Base-by-base conservation (phyloP, 768 basidiomycete genomes). In the Polyporus arcularius region DNA sequence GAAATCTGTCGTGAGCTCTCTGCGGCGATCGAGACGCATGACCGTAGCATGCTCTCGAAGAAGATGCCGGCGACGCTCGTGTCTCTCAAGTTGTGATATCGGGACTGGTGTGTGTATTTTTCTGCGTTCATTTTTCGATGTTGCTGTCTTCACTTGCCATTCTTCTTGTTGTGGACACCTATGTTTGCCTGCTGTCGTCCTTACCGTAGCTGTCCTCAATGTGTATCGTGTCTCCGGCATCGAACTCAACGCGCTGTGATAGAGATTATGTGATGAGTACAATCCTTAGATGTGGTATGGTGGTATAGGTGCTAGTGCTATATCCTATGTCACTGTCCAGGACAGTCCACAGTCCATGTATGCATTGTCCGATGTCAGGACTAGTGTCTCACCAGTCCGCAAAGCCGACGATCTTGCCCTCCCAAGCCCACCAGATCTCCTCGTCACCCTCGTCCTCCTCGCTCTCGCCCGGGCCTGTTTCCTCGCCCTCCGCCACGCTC, bases 371-470 rank as follows among this genome's bases (percentile, higher is more conserved):
- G 35, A 35, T 11, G 11, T 35, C 11, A 35, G 7, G 35, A 48
- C 21, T 26, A 26, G 21, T 26, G 16, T 31, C 41, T 64, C 61
- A 81, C 78, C 79, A 82, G 58, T 81, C 81, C n/a, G 72, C 60
- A 64, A 82, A 82, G 4, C 82, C 81, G 26, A 67, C 70, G 58
- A 82, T 58, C 63, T 76, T 81, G 12, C 81, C 80, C 41, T 82
- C 72, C 81, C 81, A 82, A 42, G 68, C 72, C 81, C 81, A 82
- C 81, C 81, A 83, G 53, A 83, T 81, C 70, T 76, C 65, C 61
- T 82, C 82, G 32, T 80, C 78, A 4, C 75, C 78, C 62, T 80
- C 82, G 14, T 65, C 65, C 30, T 28, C 65, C 55, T 67, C 54
- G 21, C 66, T 65, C 39, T 65, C 62, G 14, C 28, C 31, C 3